Conservation (phyloP, 768 basidiomycete genomes). For the Kondoa malvinella region DNA sequence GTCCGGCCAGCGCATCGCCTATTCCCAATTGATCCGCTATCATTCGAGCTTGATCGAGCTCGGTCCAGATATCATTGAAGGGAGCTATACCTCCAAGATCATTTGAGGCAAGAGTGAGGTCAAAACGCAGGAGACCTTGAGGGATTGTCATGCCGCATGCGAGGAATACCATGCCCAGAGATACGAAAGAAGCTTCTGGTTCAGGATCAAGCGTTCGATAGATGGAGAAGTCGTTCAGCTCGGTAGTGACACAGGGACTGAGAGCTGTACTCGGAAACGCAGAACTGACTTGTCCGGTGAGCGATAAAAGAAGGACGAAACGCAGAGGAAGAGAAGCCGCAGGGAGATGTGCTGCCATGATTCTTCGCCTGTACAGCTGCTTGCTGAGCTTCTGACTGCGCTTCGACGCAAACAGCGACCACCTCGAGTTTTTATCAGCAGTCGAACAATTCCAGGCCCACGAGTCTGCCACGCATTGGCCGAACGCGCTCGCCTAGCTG, state of each 20-base stretch:
- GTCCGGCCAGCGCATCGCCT: not conserved
- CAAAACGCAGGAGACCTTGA: conserved; percentile 4
- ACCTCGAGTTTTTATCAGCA: too few species aligned
- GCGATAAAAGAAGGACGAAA: not conserved
- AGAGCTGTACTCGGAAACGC: not conserved
- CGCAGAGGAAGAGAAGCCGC: not conserved
- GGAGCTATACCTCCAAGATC: not conserved
- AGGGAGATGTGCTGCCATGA: not conserved
- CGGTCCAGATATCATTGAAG: not conserved
- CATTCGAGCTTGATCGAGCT: not conserved
- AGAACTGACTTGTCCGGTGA: not conserved
- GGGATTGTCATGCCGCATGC: not conserved
- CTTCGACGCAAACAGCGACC: not conserved
- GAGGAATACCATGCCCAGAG: not conserved
- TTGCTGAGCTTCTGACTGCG: not conserved
- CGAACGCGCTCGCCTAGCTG: not conserved
- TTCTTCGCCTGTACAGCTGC: not conserved
- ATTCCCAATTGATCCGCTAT: not conserved
- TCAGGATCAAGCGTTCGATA: conserved; percentile 4
- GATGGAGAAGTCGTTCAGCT: not conserved
- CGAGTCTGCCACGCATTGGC: too few species aligned
- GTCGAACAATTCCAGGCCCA: too few species aligned
- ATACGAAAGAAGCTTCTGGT: not conserved
- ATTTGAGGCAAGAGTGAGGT: not conserved
- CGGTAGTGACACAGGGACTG: not conserved